Evolutionary conservation across 257 asterid species (phyloP).

Genomic region (Vinca minor): DNA sequence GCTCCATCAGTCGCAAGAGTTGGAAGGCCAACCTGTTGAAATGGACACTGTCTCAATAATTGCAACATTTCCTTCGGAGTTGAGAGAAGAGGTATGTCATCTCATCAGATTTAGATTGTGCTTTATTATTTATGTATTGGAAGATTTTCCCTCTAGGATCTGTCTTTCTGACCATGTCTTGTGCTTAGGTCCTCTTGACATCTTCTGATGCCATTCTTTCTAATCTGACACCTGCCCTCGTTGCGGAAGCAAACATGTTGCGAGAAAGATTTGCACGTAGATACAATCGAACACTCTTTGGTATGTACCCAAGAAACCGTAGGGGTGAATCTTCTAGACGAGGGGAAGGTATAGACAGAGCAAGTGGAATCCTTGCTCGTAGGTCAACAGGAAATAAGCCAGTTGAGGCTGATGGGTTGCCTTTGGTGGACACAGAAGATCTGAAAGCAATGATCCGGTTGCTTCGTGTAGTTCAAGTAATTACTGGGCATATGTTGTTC

Average conservation of each 20-base stretch:
- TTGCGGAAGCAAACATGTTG: constrained; percentile 91
- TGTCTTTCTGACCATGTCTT: background rate
- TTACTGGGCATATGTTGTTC: constrained; percentile 14
- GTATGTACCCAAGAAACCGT: constrained; percentile 77
- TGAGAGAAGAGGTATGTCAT: constrained; percentile 77
- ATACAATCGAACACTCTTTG: constrained; percentile 75
- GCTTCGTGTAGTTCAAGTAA: constrained; percentile 94
- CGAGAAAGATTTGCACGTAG: constrained; percentile 96
- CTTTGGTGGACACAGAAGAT: constrained; percentile 80
- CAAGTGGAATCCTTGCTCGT: constrained; percentile 73
- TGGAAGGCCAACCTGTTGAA: constrained; percentile 98
- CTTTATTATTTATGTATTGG: background rate
- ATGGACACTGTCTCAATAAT: constrained; percentile 96
- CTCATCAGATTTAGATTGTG: background rate
- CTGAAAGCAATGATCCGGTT: constrained; percentile 77
- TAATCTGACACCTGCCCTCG: constrained; percentile 90
- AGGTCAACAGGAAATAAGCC: constrained; percentile 61
- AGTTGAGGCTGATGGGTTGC: constrained; percentile 86
- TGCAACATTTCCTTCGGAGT: constrained; percentile 92
- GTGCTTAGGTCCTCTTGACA: constrained; percentile 79
- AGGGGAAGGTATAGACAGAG: constrained; percentile 63
- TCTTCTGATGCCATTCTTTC: constrained; percentile 95
- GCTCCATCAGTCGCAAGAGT: constrained; percentile 75
- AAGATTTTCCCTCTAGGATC: background rate
- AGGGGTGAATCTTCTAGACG: constrained; percentile 91